These are phyloP conservation scores for Schoenoplectus triqueter DNA, from an alignment of 202 grass and related monocot species.

Conservation along the genomic window DNA sequence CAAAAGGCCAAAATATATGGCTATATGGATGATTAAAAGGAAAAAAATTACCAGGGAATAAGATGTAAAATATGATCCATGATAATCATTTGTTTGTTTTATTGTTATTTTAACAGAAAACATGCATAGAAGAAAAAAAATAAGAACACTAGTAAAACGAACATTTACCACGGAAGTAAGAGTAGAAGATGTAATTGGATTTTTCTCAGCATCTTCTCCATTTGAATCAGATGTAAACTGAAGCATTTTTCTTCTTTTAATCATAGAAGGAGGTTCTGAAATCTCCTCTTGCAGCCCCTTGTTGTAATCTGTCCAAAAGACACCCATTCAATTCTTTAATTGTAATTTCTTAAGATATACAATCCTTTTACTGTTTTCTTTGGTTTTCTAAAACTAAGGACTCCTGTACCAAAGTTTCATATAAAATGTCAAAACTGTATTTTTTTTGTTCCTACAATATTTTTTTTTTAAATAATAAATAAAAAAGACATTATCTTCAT, in stretches of 20 bases:
- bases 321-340: conserved; percentile 38
- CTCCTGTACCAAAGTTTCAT: conserved; percentile 24
- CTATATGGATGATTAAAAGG: not conserved
- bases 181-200: conserved; percentile 32
- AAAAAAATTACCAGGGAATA: not conserved
- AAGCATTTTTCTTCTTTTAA: conserved; percentile 51
- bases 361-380: too few relatives aligned
- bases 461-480: not conserved
- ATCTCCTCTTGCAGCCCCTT: conserved; percentile 42
- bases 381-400: conserved; percentile 44
- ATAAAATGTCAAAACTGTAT: conserved; percentile 26
- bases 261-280: conserved; percentile 38
- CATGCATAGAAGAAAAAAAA: not conserved
- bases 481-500: conserved; percentile 46
- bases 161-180: conserved; percentile 31
- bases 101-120: not conserved
- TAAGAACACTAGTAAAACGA: not conserved
- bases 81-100: not conserved
- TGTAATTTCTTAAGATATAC: conserved; percentile 11
- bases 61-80: conserved; percentile 17
- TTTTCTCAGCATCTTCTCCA: conserved; percentile 28
- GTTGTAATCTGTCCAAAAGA: conserved; percentile 50
- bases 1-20: not conserved
- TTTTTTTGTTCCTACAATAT: not conserved
- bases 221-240: conserved; percentile 45